Evolutionary conservation across 306 rosid genomes (phyloP).

Genomic region (Quercus berberidifolia): DNA sequence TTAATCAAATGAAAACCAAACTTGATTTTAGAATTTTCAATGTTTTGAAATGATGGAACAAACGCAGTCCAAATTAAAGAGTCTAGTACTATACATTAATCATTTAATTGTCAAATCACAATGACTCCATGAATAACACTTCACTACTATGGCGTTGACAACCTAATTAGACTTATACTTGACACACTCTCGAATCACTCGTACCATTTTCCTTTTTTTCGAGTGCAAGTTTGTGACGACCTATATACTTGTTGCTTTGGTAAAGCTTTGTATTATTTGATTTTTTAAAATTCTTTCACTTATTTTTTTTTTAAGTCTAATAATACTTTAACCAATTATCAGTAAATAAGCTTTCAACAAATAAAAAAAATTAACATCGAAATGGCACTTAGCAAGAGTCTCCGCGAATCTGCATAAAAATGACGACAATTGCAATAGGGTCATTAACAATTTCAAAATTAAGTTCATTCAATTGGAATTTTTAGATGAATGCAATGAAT

Average conservation of each 20-base stretch:
- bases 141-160: neutral
- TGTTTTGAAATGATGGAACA: neutral
- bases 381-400: neutral
- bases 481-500: constrained; percentile 20
- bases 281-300: no score
- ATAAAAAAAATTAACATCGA: no score
- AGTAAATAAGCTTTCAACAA: no score
- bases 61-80: neutral
- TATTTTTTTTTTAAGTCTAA: no score
- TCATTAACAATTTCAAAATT: neutral
- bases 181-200: no score
- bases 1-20: neutral
- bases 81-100: neutral
- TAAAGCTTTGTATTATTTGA: no score
- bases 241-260: no score
- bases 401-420: neutral
- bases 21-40: neutral
- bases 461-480: neutral
- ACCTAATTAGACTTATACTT: neutral
- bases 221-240: no score
- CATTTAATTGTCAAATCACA: neutral
- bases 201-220: no score
- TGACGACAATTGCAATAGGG: neutral
- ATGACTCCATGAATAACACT: neutral
- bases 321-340: no score